Conservation (phyloP, 768 basidiomycete genomes). For the Mycena vitilis region DNA sequence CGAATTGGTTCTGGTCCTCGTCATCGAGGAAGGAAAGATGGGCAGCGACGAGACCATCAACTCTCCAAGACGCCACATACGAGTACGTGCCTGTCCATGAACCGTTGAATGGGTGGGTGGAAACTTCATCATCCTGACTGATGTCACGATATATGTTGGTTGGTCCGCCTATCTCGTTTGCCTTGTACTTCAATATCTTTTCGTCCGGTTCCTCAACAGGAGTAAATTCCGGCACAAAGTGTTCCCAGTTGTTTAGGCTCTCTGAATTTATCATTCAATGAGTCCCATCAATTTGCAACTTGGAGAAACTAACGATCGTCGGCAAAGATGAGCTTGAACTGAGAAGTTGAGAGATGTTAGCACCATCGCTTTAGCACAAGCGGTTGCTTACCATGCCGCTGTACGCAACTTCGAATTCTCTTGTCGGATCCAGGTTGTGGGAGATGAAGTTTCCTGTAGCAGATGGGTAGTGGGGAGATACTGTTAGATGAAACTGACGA, state of each 20-base stretch:
- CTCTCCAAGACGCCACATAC: not conserved
- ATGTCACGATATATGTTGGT: not conserved
- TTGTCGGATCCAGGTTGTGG: conserved; percentile 15
- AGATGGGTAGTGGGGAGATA: not conserved
- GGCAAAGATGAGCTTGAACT: conserved; percentile 1
- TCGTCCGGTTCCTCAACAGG: not conserved
- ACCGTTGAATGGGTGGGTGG: not conserved
- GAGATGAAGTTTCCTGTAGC: conserved; percentile 7
- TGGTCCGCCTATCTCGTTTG: not conserved
- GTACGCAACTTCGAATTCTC: conserved; percentile 15
- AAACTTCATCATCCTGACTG: not conserved
- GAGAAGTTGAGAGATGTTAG: too few species aligned
- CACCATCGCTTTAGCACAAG: too few species aligned
- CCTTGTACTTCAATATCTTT: not conserved
- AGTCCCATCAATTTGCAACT: not conserved
- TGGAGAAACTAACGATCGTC: not conserved
- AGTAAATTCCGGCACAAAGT: not conserved
- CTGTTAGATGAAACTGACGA: not conserved
- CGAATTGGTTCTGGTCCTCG: not conserved
- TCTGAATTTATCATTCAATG: not conserved
- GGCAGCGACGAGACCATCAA: not conserved
- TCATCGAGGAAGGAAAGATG: not conserved
- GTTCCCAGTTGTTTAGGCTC: not conserved
- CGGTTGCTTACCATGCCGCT: conserved; percentile 16
- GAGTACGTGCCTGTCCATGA: conserved; percentile 1